Evolutionary conservation across 2,329 filamentous ascomycete species (phyloP), one percentile per base, ranked within the genome.

Genomic region (Raffaelea ambrosiae): DNA sequence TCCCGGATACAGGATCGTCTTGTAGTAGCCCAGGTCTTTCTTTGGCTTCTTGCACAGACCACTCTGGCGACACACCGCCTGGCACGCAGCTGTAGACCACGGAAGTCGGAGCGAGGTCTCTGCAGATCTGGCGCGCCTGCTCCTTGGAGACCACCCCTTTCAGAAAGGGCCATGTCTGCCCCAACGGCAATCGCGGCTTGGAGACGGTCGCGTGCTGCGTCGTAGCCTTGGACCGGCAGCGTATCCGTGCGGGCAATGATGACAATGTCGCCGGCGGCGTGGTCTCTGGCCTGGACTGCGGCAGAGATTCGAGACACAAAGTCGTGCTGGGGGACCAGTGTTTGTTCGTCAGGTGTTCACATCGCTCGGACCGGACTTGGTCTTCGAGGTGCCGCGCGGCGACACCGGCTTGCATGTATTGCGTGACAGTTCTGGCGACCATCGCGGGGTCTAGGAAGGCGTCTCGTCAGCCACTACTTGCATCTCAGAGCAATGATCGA

Each of bases 231-330:
- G 3, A 65, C 64, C 50, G 75, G 72, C 20, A 76, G 60, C 1
- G 76, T 72, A 54, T 80, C 77, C 2, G 76, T 80, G 22, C 77
- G 67, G 10, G 76, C 76, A 48, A 81, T 79, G 46, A 81, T 70
- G n/a, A 81, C 67, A 46, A 80, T 77, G 49, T 79, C 76, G 11
- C 66, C 62, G 5, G 61, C 63, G 40, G 66, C 58, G 9, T 11
- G 20, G 39, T 66, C 61, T 16, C 65, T 61, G 8, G 66, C 61
- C 3, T 56, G 53, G 3, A 53, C 54, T 1, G 63, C 63, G 3
- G 62, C 62, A 9, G 58, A 55, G 50, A 65, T 62, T 1, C 63
- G 57, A 8, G 55, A 49, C 10, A 55, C 48, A 50, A 56, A 66
- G 33, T 58, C 58, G 1, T 58, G 51, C 22, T 47, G 52, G 35